phyloP scores from a whole-genome alignment of 345 rosid genomes.

The Geranium rotundifolium region DNA sequence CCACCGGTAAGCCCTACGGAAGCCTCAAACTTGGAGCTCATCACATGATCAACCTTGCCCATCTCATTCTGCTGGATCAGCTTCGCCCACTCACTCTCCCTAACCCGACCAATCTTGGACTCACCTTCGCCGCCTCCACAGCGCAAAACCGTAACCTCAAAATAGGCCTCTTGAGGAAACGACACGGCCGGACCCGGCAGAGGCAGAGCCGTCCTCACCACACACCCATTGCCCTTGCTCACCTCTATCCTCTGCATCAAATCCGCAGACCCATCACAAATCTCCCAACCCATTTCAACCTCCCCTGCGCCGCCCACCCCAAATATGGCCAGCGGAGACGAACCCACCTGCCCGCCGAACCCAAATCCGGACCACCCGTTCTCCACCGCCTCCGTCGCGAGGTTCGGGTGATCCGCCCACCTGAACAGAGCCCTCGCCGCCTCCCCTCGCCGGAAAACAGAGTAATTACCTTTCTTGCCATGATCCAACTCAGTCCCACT shows the following conservation, averaged over 20 bases:
- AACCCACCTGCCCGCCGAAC: too few relatives aligned
- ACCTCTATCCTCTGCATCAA: background rate
- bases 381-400: conserved; percentile 62
- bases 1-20: background rate
- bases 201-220: background rate
- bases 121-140: background rate
- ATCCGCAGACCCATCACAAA: background rate
- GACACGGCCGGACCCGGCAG: background rate
- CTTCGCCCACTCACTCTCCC: background rate
- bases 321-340: too few relatives aligned
- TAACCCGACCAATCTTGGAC: too few relatives aligned
- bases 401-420: conserved; percentile 74
- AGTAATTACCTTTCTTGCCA: too few relatives aligned
- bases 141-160: background rate
- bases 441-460: conserved; percentile 35
- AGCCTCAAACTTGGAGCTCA: too few relatives aligned
- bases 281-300: background rate
- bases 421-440: conserved; percentile 35
- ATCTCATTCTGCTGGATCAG: background rate
- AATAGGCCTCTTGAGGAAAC: background rate
- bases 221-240: background rate
- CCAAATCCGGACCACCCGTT: conserved; percentile 88
- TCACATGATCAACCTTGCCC: background rate
- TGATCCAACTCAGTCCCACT: too few relatives aligned
- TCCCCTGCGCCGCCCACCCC: background rate